phyloP scores from a whole-genome alignment of 208 protist species.

The Acanthamoeba quina region DNA sequence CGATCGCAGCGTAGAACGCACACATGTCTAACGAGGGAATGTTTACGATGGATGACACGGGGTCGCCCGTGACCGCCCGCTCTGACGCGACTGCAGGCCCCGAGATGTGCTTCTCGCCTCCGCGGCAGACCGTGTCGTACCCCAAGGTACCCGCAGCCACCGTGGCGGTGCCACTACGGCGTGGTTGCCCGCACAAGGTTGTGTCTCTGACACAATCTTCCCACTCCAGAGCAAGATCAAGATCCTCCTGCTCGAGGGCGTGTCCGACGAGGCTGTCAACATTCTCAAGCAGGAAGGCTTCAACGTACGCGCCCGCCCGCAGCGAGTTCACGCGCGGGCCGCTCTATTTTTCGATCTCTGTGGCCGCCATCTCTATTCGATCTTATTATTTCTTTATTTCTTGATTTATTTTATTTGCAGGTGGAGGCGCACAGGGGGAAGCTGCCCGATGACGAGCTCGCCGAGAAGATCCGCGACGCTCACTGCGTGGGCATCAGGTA shows the following conservation, averaged over 20 bases:
- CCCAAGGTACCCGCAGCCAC: slow-evolving; percentile 76
- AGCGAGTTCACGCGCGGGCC: too few relatives aligned
- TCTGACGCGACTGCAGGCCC: too few relatives aligned
- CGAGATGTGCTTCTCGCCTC: slow-evolving; percentile 47
- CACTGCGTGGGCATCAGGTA: slow-evolving; percentile 93
- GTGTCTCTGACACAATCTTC: not conserved
- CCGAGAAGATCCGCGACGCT: slow-evolving; percentile 92
- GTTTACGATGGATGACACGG: slow-evolving; percentile 38
- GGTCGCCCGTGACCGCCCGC: not conserved
- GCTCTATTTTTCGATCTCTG: not conserved
- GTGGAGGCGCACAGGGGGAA: slow-evolving; percentile 90
- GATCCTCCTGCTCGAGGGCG: slow-evolving; percentile 93
- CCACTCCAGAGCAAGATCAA: slow-evolving; percentile 88
- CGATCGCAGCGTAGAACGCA: not conserved
- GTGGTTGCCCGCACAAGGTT: too few relatives aligned
- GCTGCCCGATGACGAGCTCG: slow-evolving; percentile 89
- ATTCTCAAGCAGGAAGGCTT: slow-evolving; percentile 91
- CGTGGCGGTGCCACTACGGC: too few relatives aligned
- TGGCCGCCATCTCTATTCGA: not conserved
- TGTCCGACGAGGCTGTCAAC: slow-evolving; percentile 90
- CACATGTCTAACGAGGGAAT: slow-evolving; percentile 30
- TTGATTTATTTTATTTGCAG: too few relatives aligned
- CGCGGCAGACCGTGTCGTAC: slow-evolving; percentile 71
- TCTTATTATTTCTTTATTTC: too few relatives aligned
- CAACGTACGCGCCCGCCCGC: slow-evolving; percentile 47